Evolutionary conservation across 2,329 filamentous ascomycete genomes (phyloP).

Genomic region (Clarireedia homoeocarpa): DNA sequence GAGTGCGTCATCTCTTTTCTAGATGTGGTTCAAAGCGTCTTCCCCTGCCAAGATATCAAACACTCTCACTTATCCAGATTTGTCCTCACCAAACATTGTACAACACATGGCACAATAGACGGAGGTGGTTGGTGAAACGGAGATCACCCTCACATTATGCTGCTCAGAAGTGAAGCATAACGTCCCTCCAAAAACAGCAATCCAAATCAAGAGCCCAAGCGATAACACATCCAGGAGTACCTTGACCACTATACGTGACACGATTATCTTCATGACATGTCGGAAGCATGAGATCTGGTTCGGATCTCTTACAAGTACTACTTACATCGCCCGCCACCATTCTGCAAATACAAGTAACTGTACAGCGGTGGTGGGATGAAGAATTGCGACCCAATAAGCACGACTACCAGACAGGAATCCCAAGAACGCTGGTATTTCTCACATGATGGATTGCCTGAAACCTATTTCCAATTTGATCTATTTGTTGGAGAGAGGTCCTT

Average conservation of each 20-base stretch:
- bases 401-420: too few relatives aligned
- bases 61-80: not conserved
- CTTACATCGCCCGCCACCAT: too few relatives aligned
- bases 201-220: not conserved
- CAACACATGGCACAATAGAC: not conserved
- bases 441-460: not conserved
- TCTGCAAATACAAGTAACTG: too few relatives aligned
- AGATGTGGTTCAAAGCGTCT: not conserved
- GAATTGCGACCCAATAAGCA: too few relatives aligned
- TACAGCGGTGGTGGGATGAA: too few relatives aligned
- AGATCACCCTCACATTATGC: too few relatives aligned
- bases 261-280: too few relatives aligned
- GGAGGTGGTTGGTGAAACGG: too few relatives aligned
- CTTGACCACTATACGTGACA: not conserved
- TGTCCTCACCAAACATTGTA: not conserved
- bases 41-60: constrained; percentile 5
- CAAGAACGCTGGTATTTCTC: too few relatives aligned
- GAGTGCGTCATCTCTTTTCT: not conserved
- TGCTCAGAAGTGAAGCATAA: not conserved
- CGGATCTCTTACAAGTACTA: too few relatives aligned
- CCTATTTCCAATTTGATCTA: constrained; percentile 13
- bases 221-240: not conserved
- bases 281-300: too few relatives aligned
- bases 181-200: too few relatives aligned
- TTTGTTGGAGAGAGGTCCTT: constrained; percentile 16